These are phyloP conservation scores for Vaccinium macrocarpon DNA, from an alignment of 148 eudicot genomes.

Conservation along the genomic window DNA sequence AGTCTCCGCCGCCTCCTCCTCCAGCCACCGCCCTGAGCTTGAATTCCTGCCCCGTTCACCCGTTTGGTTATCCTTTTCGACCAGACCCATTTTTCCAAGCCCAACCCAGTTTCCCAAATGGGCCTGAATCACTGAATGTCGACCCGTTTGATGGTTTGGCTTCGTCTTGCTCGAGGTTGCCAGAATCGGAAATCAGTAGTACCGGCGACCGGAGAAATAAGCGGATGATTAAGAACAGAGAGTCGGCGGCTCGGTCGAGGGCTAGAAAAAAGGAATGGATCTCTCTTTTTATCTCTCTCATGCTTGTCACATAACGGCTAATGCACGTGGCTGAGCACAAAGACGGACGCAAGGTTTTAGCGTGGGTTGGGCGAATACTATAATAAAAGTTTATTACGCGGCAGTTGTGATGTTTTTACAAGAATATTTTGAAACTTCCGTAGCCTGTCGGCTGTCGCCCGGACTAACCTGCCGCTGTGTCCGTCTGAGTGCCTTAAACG, in stretches of 20 bases:
- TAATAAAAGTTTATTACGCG: too few species aligned
- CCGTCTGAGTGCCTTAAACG: too few species aligned
- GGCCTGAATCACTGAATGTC: background rate
- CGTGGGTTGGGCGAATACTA: too few species aligned
- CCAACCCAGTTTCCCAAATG: conserved; percentile 4
- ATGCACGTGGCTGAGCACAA: too few species aligned
- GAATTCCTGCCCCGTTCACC: conserved; percentile 22
- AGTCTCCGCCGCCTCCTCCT: conserved; percentile 11
- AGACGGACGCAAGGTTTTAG: too few species aligned
- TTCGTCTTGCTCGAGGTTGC: background rate
- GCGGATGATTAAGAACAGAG: conserved; percentile 56
- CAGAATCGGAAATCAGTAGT: conserved; percentile 9
- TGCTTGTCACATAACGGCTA: too few species aligned
- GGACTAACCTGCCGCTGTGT: too few species aligned
- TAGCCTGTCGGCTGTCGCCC: too few species aligned
- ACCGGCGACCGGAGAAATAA: conserved; percentile 32
- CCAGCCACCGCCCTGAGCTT: conserved; percentile 25
- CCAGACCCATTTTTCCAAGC: background rate
- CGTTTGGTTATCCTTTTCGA: background rate
- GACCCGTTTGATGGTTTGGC: conserved; percentile 24
- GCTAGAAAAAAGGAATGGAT: conserved; percentile 46
- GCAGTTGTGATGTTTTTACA: too few species aligned
- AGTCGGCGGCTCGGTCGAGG: conserved; percentile 59
- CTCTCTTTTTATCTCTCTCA: background rate
- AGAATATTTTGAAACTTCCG: too few species aligned